phyloP scores from a whole-genome alignment of 2,329 filamentous ascomycete species.

The Ilyonectria robusta region DNA sequence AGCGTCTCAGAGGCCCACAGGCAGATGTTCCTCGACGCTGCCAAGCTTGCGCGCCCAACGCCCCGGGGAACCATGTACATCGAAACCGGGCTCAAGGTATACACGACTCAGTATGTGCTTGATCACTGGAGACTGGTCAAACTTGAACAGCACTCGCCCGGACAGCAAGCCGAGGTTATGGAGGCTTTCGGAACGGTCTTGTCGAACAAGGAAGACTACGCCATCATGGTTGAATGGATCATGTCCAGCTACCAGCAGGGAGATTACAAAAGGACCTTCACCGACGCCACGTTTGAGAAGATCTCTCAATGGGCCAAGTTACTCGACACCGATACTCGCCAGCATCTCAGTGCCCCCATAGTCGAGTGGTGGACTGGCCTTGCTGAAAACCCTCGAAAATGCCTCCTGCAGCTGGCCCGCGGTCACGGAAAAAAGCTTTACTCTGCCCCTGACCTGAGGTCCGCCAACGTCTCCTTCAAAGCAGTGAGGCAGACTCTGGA shows the following conservation, averaged over 20 bases:
- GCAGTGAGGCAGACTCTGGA: conserved; percentile 29
- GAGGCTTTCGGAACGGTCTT: conserved; percentile 37
- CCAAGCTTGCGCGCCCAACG: conserved; percentile 30
- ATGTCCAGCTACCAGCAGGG: not conserved
- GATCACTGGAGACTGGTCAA: conserved; percentile 37
- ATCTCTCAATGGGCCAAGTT: conserved; percentile 38
- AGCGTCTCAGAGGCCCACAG: conserved; percentile 44
- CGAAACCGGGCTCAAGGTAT: conserved; percentile 16
- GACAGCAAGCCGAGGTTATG: conserved; percentile 42
- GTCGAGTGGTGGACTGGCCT: conserved; percentile 41
- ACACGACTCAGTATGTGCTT: conserved; percentile 34
- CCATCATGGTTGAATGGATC: conserved; percentile 31
- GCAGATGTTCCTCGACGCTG: conserved; percentile 41
- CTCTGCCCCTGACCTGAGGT: conserved; percentile 15
- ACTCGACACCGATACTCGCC: conserved; percentile 13
- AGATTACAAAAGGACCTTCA: conserved; percentile 13
- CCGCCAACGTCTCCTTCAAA: conserved; percentile 27
- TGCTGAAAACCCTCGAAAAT: conserved; percentile 34
- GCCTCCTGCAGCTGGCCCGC: conserved; percentile 34
- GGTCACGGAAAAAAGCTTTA: conserved; percentile 39
- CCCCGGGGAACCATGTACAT: not conserved
- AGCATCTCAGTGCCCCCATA: conserved; percentile 27
- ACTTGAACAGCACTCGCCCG: conserved; percentile 27
- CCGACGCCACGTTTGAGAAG: conserved; percentile 25
- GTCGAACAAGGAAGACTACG: conserved; percentile 32